Percentiles rank a stretch among this genome's conserved stretches.
Conservation (phyloP, 495 filamentous ascomycete genomes). For the Extremus antarcticus region DNA sequence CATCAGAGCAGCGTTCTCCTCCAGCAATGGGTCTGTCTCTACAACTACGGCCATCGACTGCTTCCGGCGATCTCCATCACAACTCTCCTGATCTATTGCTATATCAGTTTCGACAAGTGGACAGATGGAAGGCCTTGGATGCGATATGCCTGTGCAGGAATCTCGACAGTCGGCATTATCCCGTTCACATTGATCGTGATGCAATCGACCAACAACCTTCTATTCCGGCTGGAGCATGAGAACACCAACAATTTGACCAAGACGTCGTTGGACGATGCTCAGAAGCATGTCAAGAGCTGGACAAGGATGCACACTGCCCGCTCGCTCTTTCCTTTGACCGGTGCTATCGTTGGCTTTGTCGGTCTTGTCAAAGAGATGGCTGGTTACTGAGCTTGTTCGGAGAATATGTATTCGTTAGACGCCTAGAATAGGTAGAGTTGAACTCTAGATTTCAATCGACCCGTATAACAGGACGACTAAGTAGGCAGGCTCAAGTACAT, state of each 20-base stretch:
- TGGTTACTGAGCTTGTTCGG: too few relatives aligned
- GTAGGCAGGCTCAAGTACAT: too few relatives aligned
- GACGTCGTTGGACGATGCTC: conserved; percentile 1
- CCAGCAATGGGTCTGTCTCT: conserved; percentile 23
- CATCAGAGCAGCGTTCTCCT: conserved; percentile 17
- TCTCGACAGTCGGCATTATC: conserved; percentile 22
- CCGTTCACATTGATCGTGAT: conserved; percentile 31
- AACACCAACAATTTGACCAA: background rate
- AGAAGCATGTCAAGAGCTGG: conserved; percentile 15
- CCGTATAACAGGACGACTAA: too few relatives aligned
- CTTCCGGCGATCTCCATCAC: conserved; percentile 20
- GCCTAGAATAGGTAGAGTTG: too few relatives aligned
- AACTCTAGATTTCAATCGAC: too few relatives aligned
- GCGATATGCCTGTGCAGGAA: conserved; percentile 10
- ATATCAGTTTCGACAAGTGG: conserved; percentile 11
- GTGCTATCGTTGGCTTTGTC: conserved; percentile 2
- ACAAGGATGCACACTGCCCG: conserved; percentile 16
- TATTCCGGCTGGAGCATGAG: conserved; percentile 21
- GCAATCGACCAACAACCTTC: conserved; percentile 25
- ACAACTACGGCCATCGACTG: conserved; percentile 25
- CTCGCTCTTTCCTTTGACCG: conserved; percentile 15
- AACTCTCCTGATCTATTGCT: conserved; percentile 19
- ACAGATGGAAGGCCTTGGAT: conserved; percentile 13
- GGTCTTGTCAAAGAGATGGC: background rate
- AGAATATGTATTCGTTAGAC: too few relatives aligned